Base-by-base conservation (phyloP, 225 moss, liverwort and hornwort genomes). In the Marchantia polymorpha region DNA sequence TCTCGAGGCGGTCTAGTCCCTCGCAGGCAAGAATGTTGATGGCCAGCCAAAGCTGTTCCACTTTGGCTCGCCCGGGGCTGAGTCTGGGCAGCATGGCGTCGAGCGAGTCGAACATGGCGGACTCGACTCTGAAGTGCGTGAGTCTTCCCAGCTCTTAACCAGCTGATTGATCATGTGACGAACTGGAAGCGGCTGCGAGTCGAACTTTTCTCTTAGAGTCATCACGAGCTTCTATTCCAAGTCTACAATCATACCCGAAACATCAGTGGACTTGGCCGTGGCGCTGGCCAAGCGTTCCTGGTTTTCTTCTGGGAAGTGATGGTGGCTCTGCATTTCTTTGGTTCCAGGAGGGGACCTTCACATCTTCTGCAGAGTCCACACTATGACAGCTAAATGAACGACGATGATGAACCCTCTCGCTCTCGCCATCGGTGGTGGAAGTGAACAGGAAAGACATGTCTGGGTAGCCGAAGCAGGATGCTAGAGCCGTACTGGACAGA, bases 1-100 rank as follows among this genome's bases (percentile, higher is more conserved):
- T 85, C 58, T 92, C 92, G 67, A 90, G 86, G 52, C 94, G 75
- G 51, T 94, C 94, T 39, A 77, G 78, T 30, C 92, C 92, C 79
- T 94, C 91, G 47, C 92, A 91, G 52, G 92, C 90, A 60, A 92
- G 85, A 59, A 94, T 86, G 72, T 94, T 94, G 80, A 92, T 92
- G 69, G 92, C 94, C 58, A 94, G 60, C 65, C 90, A 87, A 19
- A 92, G 90, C 59, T 94, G 92, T 88, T 94, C 94, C 75, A 92
- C 88, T 53, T 89, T 92, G 51, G 91, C 90, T 47, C 94, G 90
- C 46, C 92, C 94, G 53, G 84, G 88, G 85, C 90, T 94, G 74
- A 88, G 86, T 39, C 90, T 88, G 5, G 92, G 80, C 47, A 92
- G 79, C 4, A 90, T 88, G 65, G 91, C 92, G 77, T 94, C 92